Evolutionary conservation across 352 stramenopile genomes (phyloP).

Genomic region (Phytophthora nicotianae): DNA sequence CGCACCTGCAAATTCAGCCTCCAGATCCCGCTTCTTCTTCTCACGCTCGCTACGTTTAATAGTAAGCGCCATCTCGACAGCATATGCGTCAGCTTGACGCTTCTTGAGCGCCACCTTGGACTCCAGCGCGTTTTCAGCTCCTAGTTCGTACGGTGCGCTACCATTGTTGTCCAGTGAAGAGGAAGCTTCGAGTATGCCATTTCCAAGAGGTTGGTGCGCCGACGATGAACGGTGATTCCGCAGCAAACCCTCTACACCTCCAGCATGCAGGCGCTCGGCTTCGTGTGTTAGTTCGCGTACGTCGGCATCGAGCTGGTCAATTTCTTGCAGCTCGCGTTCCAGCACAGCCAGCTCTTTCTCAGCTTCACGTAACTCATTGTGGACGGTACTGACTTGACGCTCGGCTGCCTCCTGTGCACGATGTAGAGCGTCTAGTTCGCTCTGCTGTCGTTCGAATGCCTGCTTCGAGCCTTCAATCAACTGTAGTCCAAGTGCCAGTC

Average conservation of each 20-base stretch:
- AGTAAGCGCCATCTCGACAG: slow-evolving; percentile 93
- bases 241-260: slow-evolving; percentile 61
- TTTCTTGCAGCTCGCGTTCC: slow-evolving; percentile 91
- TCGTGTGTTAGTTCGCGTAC: slow-evolving; percentile 92
- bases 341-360: slow-evolving; percentile 91
- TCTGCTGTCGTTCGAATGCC: slow-evolving; percentile 92
- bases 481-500: slow-evolving; percentile 87
- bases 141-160: slow-evolving; percentile 49
- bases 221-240: slow-evolving; percentile 35
- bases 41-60: slow-evolving; percentile 93
- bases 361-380: slow-evolving; percentile 89
- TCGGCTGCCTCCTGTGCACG: slow-evolving; percentile 91
- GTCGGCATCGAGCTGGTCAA: slow-evolving; percentile 92
- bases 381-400: slow-evolving; percentile 88
- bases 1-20: slow-evolving; percentile 91
- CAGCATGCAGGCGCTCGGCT: slow-evolving; percentile 78
- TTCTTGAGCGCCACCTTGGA: slow-evolving; percentile 48
- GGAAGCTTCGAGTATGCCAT: slow-evolving; percentile 41
- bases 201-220: slow-evolving; percentile 50
- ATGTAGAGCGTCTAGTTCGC: slow-evolving; percentile 92
- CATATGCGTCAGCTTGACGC: slow-evolving; percentile 85
- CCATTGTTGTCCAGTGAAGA: slow-evolving; percentile 20
- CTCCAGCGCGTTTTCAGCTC: slow-evolving; percentile 56
- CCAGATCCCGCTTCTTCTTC: slow-evolving; percentile 91
- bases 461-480: slow-evolving; percentile 94